Base-by-base conservation (phyloP, 805 yeast genomes). In the Torulaspora franciscae region DNA sequence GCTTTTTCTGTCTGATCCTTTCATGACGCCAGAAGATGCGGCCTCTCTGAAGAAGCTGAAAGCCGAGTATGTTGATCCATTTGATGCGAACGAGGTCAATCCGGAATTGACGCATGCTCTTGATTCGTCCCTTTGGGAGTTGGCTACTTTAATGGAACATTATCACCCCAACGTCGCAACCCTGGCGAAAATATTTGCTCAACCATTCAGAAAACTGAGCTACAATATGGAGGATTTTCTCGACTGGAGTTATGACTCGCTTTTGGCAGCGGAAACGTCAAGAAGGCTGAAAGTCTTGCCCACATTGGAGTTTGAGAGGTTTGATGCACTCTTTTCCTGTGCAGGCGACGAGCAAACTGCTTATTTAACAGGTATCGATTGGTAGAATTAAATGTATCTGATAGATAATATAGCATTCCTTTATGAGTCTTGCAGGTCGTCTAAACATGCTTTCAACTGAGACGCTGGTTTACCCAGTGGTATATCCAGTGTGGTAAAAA, bases 91-190 rank as follows among this genome's bases (percentile, higher is more conserved):
- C 1, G 95, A 86, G 56, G 43, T 49, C 1, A 88, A 91, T 61
- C 99, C 99, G 2, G 72, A 83, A 46, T 69, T 75, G 46, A 84
- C 96, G 0, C 71, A 78, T 27, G 97, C 98, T 3, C 69, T 90
- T 28, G 81, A 76, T 6, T 85, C 95, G 0, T 90, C 97, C 0
- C 66, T 90, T 38, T 93, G 99, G 99, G 99, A 93, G 65, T 62
- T 91, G 45, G 86, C 85, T 47, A 74, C 95, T 0, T 67, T 85
- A 45, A 79, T 82, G 70, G 66, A 77, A 9, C 99, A 93, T 62
- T 91, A 89, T 61, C 98, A 93, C 67, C 97, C 98, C 11, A 93
- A 93, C 58, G 88, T 93, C 9, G 91, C 96, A 1, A 84, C 96
- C 0, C 71, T 93, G 55, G 96, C 96, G 13, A 83, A 80, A 61